Base-by-base conservation (phyloP, 2,329 filamentous ascomycete genomes). In the Sporothrix curviconia region DNA sequence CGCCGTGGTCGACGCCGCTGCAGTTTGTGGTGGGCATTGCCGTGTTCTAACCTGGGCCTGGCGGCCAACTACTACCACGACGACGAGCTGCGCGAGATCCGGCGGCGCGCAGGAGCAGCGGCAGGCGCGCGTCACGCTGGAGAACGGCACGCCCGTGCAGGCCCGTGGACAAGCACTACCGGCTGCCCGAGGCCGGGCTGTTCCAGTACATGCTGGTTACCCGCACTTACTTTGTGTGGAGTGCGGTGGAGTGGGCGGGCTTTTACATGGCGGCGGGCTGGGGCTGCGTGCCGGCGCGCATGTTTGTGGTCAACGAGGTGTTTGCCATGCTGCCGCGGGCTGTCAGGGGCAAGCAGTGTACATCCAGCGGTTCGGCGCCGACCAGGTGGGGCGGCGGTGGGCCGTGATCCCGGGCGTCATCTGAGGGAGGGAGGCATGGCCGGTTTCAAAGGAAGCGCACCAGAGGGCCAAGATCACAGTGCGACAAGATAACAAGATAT, bases 211-310 rank as follows among this genome's bases (percentile, higher is more conserved):
- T 96, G 68, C 78, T 97, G 59, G n/a, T n/a, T 96, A 87, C 71
- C 91, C 94, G 63, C 94, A 99, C 70, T 99, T 96, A 71, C 78
- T 95, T n/a, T n/a, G n/a, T n/a, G 88, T 86, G 68, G 94, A 99
- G 74, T 99, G 94, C n/a, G 94, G 70, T 96, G 55, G 94, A 99
- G 77, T 99, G 94, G 94, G 71, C 81, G 3, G 94, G 94, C 0
- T 99, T 91, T 70, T 91, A 86, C 77, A 81, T 96, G 70, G 81
- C 88, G 64, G 81, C 85, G 57, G 85, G 84, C 1, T 81, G 77
- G 73, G 72, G 74, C 4, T 90, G 86, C 67, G 74, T 83, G 49
- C 92, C 94, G 0, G 92, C 90, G 24, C 77, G 91, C 66, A 81
- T 81, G 52, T 97, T 97, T 68, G 66, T 96, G 44, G 62, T 95